Base-by-base conservation (phyloP, 176 grass and related monocot genomes). In the Oryza brachyantha region DNA sequence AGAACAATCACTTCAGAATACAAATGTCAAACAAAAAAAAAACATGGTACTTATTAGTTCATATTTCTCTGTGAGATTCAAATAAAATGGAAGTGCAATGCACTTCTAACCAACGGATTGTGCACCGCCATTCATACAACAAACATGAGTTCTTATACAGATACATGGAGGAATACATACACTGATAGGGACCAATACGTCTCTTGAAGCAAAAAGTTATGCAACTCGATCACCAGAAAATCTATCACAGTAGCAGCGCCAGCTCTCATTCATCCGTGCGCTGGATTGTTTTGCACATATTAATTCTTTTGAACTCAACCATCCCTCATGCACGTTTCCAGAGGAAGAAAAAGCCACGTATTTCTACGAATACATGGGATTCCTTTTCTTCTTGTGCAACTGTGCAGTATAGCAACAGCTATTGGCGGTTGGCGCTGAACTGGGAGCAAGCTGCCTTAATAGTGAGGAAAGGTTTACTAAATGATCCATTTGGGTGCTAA, bases 61-160 rank as follows among this genome's bases (percentile, higher is more conserved):
- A 65, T 39, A 26, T 37, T 27, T 37, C 27, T 19, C 3, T 5
- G 14, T 5, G 50, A 31, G 16, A 70, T 58, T 21, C 37, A 66
- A 11, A 60, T 13, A 19, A 45, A 34, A 68, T 29, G 3, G 3
- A 45, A 60, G 22, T 78, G 29, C 13, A 38, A 28, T 60, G 22
- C 32, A 27, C 57, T 65, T 48, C 27, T 48, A 45, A 73, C 19
- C 61, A 74, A 25, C 34, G 45, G 26, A 67, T 70, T 66, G 21
- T 50, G 41, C 70, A 71, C 65, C 59, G 40, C 1, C 70, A 55
- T 66, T 8, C 43, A 42, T 46, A 87, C 61, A 83, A 77, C 65
- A 75, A 41, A 57, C 36, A 76, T 29, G n/a, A 64, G 32, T 68
- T 62, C 37, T 75, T 36, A 2, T 35, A 52, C 7, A n/a, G n/a